Evolutionary conservation across 2,329 filamentous ascomycete genomes (phyloP).

Genomic region (Truncatella angustata): DNA sequence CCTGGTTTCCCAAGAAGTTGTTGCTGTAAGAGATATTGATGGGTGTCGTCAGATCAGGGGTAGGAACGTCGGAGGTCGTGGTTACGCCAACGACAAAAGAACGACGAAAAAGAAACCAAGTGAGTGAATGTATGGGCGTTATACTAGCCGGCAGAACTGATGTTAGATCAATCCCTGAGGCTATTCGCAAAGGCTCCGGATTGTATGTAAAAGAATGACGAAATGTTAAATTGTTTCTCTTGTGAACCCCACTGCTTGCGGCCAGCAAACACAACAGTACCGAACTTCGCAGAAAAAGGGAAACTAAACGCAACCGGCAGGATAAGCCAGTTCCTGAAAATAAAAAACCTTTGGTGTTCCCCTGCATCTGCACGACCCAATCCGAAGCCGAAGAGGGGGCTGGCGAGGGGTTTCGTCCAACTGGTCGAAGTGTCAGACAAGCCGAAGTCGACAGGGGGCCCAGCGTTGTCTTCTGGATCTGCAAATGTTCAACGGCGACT

Average conservation of each 20-base stretch:
- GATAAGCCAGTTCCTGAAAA: neutral
- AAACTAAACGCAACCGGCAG: neutral
- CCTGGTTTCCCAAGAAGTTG: constrained; percentile 17
- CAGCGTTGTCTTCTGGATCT: neutral
- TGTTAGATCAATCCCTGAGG: neutral
- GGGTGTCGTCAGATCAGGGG: constrained; percentile 29
- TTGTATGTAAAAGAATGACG: constrained; percentile 19
- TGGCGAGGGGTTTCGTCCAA: constrained; percentile 6
- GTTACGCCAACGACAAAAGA: too few relatives aligned
- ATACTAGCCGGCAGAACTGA: constrained; percentile 11
- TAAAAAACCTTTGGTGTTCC: constrained; percentile 5
- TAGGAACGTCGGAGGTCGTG: constrained; percentile 13
- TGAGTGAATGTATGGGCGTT: constrained; percentile 17
- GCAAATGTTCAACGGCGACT: neutral
- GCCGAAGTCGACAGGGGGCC: neutral
- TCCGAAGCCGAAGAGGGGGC: neutral
- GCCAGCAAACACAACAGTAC: neutral
- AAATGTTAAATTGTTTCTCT: neutral
- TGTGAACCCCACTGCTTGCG: neutral
- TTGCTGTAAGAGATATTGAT: constrained; percentile 25
- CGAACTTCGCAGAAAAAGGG: neutral
- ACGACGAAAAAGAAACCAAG: constrained; percentile 18
- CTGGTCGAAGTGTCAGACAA: constrained; percentile 10
- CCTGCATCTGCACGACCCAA: constrained; percentile 7
- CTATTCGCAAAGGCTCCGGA: neutral